A percentile compares a stretch with the other conserved stretches of the same genome.
Evolutionary conservation across 495 filamentous ascomycete species (phyloP).

Genomic region (Aspergillus hancockii): DNA sequence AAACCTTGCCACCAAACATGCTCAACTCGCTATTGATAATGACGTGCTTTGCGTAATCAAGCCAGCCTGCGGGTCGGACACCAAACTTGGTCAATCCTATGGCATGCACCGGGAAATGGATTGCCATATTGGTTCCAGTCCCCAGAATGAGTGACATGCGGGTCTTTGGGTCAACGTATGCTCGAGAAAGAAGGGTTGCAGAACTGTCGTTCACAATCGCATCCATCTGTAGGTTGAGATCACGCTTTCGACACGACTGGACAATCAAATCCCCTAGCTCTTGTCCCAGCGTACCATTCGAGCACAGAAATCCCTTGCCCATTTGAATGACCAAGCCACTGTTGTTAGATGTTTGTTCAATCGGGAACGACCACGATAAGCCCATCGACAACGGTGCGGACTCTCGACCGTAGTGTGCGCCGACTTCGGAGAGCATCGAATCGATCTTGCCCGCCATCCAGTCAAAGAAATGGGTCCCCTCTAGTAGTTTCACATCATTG

Average conservation of each 20-base stretch:
- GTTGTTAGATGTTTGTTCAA: conserved; percentile 62
- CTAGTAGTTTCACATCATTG: conserved; percentile 50
- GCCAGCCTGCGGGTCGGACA: conserved; percentile 40
- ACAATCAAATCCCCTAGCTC: conserved; percentile 62
- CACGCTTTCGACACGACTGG: conserved; percentile 53
- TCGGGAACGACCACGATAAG: conserved; percentile 69
- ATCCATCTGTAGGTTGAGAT: conserved; percentile 54
- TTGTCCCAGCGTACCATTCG: conserved; percentile 54
- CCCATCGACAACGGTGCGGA: conserved; percentile 54
- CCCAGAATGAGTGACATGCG: conserved; percentile 80
- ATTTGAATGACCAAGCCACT: conserved; percentile 60
- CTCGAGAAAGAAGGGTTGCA: conserved; percentile 75
- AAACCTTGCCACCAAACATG: conserved; percentile 71
- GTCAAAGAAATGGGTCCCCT: conserved; percentile 62
- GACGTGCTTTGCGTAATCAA: conserved; percentile 57
- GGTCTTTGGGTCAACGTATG: conserved; percentile 64
- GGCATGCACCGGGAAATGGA: conserved; percentile 62
- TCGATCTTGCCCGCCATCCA: conserved; percentile 68
- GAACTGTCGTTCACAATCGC: conserved; percentile 87
- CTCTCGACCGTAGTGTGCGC: conserved; percentile 39
- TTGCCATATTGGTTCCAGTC: conserved; percentile 85
- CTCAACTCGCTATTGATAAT: conserved; percentile 89
- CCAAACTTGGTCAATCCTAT: conserved; percentile 66
- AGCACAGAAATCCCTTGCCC: conserved; percentile 68
- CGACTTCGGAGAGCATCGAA: conserved; percentile 47